These are phyloP conservation scores for Coccinonectria pachysandricola DNA, from an alignment of 2,329 filamentous ascomycete species.

Conservation along the genomic window DNA sequence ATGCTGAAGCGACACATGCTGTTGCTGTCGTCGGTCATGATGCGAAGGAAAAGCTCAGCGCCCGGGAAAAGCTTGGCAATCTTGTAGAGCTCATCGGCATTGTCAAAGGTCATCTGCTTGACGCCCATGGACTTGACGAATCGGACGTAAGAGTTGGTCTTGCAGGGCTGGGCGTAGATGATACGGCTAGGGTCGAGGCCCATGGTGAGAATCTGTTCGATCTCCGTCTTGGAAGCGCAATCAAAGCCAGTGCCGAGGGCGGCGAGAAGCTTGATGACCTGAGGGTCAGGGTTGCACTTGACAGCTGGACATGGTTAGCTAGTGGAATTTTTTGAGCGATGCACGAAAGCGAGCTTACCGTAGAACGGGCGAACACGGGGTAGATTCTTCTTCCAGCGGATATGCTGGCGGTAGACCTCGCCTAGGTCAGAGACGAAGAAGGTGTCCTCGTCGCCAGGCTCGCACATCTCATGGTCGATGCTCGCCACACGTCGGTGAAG, in stretches of 20 bases:
- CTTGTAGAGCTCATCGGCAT: slow-evolving; percentile 95
- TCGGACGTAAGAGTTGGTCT: slow-evolving; percentile 95
- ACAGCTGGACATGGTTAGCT: slow-evolving; percentile 50
- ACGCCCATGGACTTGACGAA: slow-evolving; percentile 78
- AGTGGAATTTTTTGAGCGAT: no score
- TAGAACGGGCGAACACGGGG: slow-evolving; percentile 93
- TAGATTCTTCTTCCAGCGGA: slow-evolving; percentile 95
- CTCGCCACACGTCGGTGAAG: slow-evolving; percentile 74
- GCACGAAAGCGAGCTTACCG: slow-evolving; percentile 42
- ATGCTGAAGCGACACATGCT: slow-evolving; percentile 91
- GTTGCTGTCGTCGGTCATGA: slow-evolving; percentile 90
- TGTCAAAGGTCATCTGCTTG: slow-evolving; percentile 99
- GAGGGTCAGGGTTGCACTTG: slow-evolving; percentile 95
- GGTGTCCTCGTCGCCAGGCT: slow-evolving; percentile 87
- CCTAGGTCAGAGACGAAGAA: slow-evolving; percentile 98
- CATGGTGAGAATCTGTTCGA: slow-evolving; percentile 77
- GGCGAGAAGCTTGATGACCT: slow-evolving; percentile 78
- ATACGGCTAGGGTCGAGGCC: slow-evolving; percentile 82
- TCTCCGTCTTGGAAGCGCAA: slow-evolving; percentile 95
- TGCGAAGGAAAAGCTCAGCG: slow-evolving; percentile 87
- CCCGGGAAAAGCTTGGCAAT: slow-evolving; percentile 84
- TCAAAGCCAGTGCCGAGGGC: slow-evolving; percentile 91
- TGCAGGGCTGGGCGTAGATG: slow-evolving; percentile 98
- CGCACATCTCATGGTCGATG: slow-evolving; percentile 81
- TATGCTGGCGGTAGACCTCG: slow-evolving; percentile 96